A percentile compares a stretch with the other conserved stretches of the same genome.
phyloP scores from a whole-genome alignment of 2,329 filamentous ascomycete genomes.

The Xylariaceae sp. region DNA sequence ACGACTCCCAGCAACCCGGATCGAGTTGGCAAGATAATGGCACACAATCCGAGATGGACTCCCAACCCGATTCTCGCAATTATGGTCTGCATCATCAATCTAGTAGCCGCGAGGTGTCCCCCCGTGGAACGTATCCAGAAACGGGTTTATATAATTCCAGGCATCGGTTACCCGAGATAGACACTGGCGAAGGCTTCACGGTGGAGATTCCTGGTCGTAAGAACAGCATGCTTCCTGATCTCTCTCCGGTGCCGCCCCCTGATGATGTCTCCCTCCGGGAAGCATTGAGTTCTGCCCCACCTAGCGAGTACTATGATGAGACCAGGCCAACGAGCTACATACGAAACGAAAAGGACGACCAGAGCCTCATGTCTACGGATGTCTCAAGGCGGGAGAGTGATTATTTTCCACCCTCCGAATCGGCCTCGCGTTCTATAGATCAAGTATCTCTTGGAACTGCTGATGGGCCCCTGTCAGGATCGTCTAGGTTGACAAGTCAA shows the following conservation, averaged over 20 bases:
- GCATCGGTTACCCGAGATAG: slow-evolving; percentile 47
- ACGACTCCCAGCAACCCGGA: slow-evolving; percentile 20
- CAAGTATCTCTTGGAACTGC: slow-evolving; percentile 42
- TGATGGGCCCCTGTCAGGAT: slow-evolving; percentile 37
- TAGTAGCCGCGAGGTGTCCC: slow-evolving; percentile 33
- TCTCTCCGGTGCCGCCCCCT: slow-evolving; percentile 50
- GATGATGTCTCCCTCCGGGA: slow-evolving; percentile 26
- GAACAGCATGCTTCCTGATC: slow-evolving; percentile 37
- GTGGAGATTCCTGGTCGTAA: slow-evolving; percentile 42
- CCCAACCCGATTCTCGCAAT: slow-evolving; percentile 24
- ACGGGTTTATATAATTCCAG: slow-evolving; percentile 20
- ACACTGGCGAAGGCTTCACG: slow-evolving; percentile 48
- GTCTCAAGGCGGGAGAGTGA: slow-evolving; percentile 44
- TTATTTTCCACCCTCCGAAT: slow-evolving; percentile 40
- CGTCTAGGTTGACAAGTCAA: slow-evolving; percentile 36
- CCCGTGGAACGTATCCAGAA: slow-evolving; percentile 29
- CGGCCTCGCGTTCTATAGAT: slow-evolving; percentile 45
- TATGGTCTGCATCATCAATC: slow-evolving; percentile 28
- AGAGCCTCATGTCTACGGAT: slow-evolving; percentile 38
- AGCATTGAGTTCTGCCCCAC: slow-evolving; percentile 28
- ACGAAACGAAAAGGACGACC: slow-evolving; percentile 40
- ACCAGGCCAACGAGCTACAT: slow-evolving; percentile 40
- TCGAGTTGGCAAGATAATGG: slow-evolving; percentile 25
- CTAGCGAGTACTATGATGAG: slow-evolving; percentile 41
- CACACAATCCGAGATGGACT: slow-evolving; percentile 28